Conservation (phyloP, 2,329 filamentous ascomycete genomes). For the Tolypocladium tundrense region DNA sequence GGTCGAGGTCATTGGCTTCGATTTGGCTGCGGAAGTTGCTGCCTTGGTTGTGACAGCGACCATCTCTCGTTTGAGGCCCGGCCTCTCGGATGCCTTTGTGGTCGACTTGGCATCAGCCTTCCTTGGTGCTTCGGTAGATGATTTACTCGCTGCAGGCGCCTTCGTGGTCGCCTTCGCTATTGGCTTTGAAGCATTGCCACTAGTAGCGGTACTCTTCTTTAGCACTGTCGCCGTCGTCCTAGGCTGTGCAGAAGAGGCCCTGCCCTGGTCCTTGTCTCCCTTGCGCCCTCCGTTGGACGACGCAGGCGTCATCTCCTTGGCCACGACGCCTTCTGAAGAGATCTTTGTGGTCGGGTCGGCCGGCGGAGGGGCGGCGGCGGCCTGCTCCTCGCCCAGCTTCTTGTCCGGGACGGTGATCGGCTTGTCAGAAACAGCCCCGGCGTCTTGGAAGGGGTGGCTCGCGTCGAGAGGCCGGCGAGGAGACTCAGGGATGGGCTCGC, state of each 20-base stretch:
- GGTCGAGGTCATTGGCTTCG: conserved; percentile 21
- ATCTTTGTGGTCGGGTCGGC: conserved; percentile 12
- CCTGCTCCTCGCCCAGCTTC: conserved; percentile 26
- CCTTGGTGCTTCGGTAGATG: conserved; percentile 9
- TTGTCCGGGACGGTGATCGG: conserved; percentile 30
- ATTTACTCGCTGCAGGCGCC: conserved; percentile 1
- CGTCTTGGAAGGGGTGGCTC: neutral
- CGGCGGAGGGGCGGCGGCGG: conserved; percentile 18
- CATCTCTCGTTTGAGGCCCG: conserved; percentile 23
- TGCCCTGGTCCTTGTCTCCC: neutral
- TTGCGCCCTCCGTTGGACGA: neutral
- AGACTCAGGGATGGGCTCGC: conserved; percentile 32
- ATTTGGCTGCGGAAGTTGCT: conserved; percentile 11
- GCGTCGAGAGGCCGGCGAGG: conserved; percentile 18
- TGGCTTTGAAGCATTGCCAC: conserved; percentile 10
- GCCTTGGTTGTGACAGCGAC: conserved; percentile 17
- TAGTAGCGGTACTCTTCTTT: neutral
- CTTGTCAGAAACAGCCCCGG: conserved; percentile 18
- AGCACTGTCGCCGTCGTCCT: neutral
- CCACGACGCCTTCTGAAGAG: neutral
- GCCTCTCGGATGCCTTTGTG: conserved; percentile 13
- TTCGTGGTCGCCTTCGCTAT: conserved; percentile 7
- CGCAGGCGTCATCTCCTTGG: conserved; percentile 1
- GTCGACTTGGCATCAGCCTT: conserved; percentile 18
- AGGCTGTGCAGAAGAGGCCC: neutral